These are phyloP conservation scores for Eucalyptus tenuipes DNA, from an alignment of 345 rosid species.

Conservation along the genomic window DNA sequence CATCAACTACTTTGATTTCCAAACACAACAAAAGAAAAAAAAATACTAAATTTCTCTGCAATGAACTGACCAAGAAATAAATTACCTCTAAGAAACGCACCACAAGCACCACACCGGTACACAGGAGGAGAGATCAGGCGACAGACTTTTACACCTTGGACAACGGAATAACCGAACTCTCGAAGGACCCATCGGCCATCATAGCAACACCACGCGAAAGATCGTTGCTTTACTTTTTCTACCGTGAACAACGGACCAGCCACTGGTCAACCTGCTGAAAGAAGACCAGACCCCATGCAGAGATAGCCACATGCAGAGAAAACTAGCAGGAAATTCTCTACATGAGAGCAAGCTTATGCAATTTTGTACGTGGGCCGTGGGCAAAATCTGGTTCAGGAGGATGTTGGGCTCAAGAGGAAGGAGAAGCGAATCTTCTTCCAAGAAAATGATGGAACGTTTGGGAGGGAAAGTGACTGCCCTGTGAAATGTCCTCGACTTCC, in stretches of 20 bases:
- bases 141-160: slow-evolving; percentile 78
- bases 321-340: not conserved
- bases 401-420: not conserved
- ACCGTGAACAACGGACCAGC: not conserved
- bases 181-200: slow-evolving; percentile 36
- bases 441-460: not conserved
- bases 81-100: slow-evolving; percentile 84
- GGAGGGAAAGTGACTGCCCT: not conserved
- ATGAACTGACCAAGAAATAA: not conserved
- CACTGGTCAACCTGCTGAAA: not conserved
- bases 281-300: not conserved
- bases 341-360: not conserved
- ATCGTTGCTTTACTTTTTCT: not conserved
- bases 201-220: not conserved
- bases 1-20: not conserved
- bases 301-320: not conserved
- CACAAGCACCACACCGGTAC: slow-evolving; percentile 89
- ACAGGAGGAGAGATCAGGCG: slow-evolving; percentile 58
- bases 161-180: slow-evolving; percentile 67
- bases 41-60: not conserved
- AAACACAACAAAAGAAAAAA: not conserved
- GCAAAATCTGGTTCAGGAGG: not conserved
- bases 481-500: not conserved
- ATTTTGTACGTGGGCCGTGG: not conserved
- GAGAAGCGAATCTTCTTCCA: not conserved